Evolutionary conservation across 148 eudicot genomes (phyloP).

Genomic region (Silene latifolia): DNA sequence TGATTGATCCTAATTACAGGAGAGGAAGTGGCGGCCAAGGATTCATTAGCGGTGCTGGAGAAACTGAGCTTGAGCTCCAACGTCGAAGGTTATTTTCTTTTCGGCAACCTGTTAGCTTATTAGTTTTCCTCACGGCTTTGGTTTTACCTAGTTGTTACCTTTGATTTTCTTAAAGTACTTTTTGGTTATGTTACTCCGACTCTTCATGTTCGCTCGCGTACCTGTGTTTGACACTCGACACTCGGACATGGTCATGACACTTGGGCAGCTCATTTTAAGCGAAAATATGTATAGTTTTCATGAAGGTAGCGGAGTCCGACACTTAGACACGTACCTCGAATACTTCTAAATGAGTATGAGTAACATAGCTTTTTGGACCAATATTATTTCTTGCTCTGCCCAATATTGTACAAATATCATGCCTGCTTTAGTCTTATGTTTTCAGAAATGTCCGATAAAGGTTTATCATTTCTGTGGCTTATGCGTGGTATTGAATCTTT

Average conservation of each 20-base stretch:
- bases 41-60: conserved; percentile 97
- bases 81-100: conserved; percentile 70
- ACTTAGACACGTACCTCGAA: too few species aligned
- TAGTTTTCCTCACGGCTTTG: background rate
- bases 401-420: conserved; percentile 3
- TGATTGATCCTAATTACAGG: conserved; percentile 44
- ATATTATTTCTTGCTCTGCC: conserved; percentile 10
- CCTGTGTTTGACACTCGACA: too few species aligned
- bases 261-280: too few species aligned
- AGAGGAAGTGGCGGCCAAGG: conserved; percentile 97
- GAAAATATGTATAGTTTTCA: too few species aligned
- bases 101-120: background rate
- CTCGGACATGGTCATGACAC: too few species aligned
- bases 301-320: too few species aligned
- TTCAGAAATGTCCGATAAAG: background rate
- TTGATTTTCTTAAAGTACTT: background rate
- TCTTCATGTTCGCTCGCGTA: too few species aligned
- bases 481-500: too few species aligned
- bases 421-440: background rate
- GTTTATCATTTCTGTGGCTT: background rate
- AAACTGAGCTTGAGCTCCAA: conserved; percentile 96
- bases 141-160: conserved; percentile 1
- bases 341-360: too few species aligned
- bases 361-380: background rate
- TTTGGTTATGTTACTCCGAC: too few species aligned